A percentile compares a stretch with the other conserved stretches of the same genome.
Conservation (phyloP, 345 rosid species). For the Viola odorata region DNA sequence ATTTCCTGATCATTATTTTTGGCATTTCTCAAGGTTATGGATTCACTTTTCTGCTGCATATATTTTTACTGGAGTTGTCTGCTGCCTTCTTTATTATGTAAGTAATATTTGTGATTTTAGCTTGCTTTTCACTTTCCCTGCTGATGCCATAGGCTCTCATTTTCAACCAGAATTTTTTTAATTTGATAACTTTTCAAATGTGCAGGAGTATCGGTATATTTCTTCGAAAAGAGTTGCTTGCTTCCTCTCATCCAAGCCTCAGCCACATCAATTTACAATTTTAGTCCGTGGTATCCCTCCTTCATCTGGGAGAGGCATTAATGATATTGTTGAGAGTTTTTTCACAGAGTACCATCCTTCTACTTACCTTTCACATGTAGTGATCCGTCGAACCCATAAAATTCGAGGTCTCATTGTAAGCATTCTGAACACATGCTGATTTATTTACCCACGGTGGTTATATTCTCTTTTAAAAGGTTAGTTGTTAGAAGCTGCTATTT, state of each 20-base stretch:
- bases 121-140: neutral
- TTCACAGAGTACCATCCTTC: conserved; percentile 79
- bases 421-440: conserved; percentile 5
- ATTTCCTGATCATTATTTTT: conserved; percentile 28
- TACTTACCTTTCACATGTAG: conserved; percentile 64
- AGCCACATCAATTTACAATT: conserved; percentile 68
- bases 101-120: conserved; percentile 30
- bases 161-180: conserved; percentile 6
- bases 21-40: conserved; percentile 71
- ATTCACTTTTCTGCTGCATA: conserved; percentile 86
- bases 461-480: neutral
- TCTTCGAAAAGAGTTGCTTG: conserved; percentile 53
- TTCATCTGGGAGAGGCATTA: conserved; percentile 39
- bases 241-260: conserved; percentile 70
- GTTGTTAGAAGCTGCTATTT: neutral
- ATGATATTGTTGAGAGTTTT: conserved; percentile 67
- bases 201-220: conserved; percentile 68
- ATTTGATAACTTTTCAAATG: conserved; percentile 7
- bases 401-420: conserved; percentile 64
- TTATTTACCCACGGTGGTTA: neutral
- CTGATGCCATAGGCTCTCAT: neutral
- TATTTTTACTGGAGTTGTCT: conserved; percentile 74
- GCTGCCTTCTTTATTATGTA: conserved; percentile 79
- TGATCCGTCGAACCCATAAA: conserved; percentile 59
- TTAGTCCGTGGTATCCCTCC: conserved; percentile 68